Evolutionary conservation across 2,329 filamentous ascomycete species (phyloP).

Genomic region (Chrysoporthe puriensis): DNA sequence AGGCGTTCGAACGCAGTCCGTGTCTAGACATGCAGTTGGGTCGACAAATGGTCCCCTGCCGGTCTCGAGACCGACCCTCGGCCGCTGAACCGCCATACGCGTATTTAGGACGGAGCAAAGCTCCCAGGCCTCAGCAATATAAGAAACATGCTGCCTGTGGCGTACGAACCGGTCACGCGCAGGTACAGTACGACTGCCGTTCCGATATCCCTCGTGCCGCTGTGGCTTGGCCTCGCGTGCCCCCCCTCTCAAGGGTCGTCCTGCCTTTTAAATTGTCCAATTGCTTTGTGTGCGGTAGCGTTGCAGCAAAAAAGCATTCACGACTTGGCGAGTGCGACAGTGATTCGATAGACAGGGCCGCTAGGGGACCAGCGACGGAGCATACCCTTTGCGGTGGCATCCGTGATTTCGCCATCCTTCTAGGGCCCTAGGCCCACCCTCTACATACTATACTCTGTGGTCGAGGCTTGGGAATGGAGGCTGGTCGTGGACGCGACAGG

Average conservation of each 20-base stretch:
- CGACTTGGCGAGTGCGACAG: slow-evolving; percentile 18
- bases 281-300: slow-evolving; percentile 18
- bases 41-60: slow-evolving; percentile 2
- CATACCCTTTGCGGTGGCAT: neutral
- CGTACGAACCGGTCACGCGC: slow-evolving; percentile 11
- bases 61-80: neutral
- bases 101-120: neutral
- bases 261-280: slow-evolving; percentile 9
- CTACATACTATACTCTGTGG: too few species aligned
- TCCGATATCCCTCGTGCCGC: slow-evolving; percentile 11
- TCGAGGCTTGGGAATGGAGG: neutral
- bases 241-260: neutral
- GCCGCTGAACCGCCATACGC: neutral
- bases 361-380: slow-evolving; percentile 24
- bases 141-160: neutral
- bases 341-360: slow-evolving; percentile 25
- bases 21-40: neutral
- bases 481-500: slow-evolving; percentile 7
- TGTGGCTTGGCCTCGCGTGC: slow-evolving; percentile 12
- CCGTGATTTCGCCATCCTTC: neutral
- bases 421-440: neutral
- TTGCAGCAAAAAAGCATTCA: slow-evolving; percentile 17
- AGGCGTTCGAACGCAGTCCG: neutral
- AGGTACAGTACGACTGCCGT: slow-evolving; percentile 13
- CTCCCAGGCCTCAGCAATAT: neutral